A percentile compares a stretch with the other conserved stretches of the same genome.
Evolutionary conservation across 1,284 basidiomycete species (phyloP).

Genomic region (Austroboletus sp.): DNA sequence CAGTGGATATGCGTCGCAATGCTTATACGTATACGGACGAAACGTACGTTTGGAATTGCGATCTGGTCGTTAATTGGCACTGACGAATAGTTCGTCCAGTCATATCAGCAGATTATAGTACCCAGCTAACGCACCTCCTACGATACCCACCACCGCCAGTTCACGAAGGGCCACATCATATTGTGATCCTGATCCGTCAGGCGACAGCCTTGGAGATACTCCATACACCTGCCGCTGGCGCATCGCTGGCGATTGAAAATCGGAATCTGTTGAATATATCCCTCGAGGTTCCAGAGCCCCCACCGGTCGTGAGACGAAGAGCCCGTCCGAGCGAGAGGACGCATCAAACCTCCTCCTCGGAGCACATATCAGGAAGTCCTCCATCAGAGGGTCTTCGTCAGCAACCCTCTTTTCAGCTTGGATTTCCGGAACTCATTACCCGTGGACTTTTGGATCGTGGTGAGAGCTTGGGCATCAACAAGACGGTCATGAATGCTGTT

Average conservation of each 20-base stretch:
- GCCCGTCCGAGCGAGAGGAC: slow-evolving; percentile 28
- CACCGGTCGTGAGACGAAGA: slow-evolving; percentile 37
- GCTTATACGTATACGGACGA: slow-evolving; percentile 85
- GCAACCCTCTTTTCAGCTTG: slow-evolving; percentile 41
- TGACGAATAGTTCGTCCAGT: slow-evolving; percentile 43
- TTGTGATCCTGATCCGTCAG: slow-evolving; percentile 71
- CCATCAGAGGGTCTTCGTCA: slow-evolving; percentile 36
- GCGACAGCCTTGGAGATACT: slow-evolving; percentile 73
- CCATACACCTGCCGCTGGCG: slow-evolving; percentile 65
- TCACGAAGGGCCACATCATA: slow-evolving; percentile 42
- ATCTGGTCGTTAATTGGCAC: slow-evolving; percentile 4
- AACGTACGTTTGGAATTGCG: slow-evolving; percentile 46
- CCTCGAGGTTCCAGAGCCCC: slow-evolving; percentile 54
- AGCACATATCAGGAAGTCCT: slow-evolving; percentile 13
- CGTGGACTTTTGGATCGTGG: slow-evolving; percentile 66
- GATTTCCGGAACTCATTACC: slow-evolving; percentile 64
- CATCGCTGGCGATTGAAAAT: slow-evolving; percentile 74
- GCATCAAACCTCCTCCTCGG: slow-evolving; percentile 24
- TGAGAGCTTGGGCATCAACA: slow-evolving; percentile 74
- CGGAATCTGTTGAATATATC: slow-evolving; percentile 67
- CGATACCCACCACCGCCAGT: slow-evolving; percentile 65
- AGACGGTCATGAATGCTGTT: slow-evolving; percentile 69
- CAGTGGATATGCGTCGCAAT: slow-evolving; percentile 86
- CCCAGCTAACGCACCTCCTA: slow-evolving; percentile 73
- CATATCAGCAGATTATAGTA: slow-evolving; percentile 77